These are phyloP conservation scores for Phytophthora tubulina DNA, from an alignment of 352 stramenopile species.

Conservation along the genomic window DNA sequence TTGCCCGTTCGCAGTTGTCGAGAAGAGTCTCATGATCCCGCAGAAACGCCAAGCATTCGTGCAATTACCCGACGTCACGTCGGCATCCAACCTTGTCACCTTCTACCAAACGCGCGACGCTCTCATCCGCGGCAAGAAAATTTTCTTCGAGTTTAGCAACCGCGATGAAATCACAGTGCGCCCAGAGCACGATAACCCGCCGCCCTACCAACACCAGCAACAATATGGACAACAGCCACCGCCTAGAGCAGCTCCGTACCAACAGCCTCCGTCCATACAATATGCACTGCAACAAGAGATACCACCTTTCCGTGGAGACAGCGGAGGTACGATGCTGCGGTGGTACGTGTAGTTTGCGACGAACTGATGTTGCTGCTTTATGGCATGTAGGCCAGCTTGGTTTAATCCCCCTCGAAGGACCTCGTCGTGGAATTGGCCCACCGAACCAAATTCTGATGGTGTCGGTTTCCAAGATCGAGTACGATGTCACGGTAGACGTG, in stretches of 20 bases:
- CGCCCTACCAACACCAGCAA: slow-evolving; percentile 44
- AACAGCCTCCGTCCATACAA: slow-evolving; percentile 38
- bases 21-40: slow-evolving; percentile 81
- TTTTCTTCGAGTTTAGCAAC: slow-evolving; percentile 82
- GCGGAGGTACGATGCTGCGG: slow-evolving; percentile 23
- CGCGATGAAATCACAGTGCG: slow-evolving; percentile 68
- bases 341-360: background rate
- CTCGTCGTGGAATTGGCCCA: slow-evolving; percentile 47
- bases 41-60: slow-evolving; percentile 85
- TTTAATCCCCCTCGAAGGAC: slow-evolving; percentile 31
- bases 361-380: slow-evolving; percentile 8
- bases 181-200: slow-evolving; percentile 35
- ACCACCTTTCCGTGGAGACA: slow-evolving; percentile 18
- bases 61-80: slow-evolving; percentile 71
- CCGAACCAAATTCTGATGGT: slow-evolving; percentile 85
- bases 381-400: slow-evolving; percentile 28
- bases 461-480: slow-evolving; percentile 84
- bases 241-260: slow-evolving; percentile 25
- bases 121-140: slow-evolving; percentile 80
- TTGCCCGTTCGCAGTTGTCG: slow-evolving; percentile 83
- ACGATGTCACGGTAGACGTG: slow-evolving; percentile 84
- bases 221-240: slow-evolving; percentile 25
- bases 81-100: slow-evolving; percentile 75
- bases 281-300: slow-evolving; percentile 32
- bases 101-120: slow-evolving; percentile 85